Percentiles rank a stretch among this genome's conserved stretches.
phyloP scores from a whole-genome alignment of 129 eudicot genomes.

The Ambrosia artemisiifolia region DNA sequence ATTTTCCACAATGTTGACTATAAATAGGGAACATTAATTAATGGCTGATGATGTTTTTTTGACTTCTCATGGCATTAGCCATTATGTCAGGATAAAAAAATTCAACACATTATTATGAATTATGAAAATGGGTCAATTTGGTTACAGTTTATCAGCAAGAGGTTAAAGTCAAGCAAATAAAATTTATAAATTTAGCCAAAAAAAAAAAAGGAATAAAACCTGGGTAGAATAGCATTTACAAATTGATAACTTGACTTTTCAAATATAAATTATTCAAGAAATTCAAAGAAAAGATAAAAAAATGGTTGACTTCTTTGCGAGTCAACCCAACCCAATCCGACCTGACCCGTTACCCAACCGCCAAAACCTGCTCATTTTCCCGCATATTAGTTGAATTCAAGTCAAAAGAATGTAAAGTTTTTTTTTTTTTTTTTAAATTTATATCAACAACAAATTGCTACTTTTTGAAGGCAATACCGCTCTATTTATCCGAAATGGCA shows the following conservation, averaged over 20 bases:
- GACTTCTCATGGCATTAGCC: not conserved
- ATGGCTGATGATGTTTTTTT: not conserved
- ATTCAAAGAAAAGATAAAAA: not conserved
- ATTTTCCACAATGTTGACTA: not conserved
- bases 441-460: constrained; percentile 6
- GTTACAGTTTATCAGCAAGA: not conserved
- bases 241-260: not conserved
- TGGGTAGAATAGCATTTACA: not conserved
- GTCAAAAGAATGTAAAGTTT: not conserved
- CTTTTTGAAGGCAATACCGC: constrained; percentile 73
- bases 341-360: not conserved
- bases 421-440: not conserved
- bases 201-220: not conserved
- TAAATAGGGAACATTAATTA: not conserved
- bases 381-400: not conserved
- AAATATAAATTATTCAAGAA: not conserved
- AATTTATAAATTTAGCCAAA: not conserved
- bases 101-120: not conserved
- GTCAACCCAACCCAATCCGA: not conserved
- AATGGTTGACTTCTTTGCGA: not conserved
- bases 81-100: not conserved
- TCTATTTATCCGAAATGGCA: constrained; percentile 92
- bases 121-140: not conserved
- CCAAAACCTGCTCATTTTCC: too few relatives aligned
- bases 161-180: not conserved